Evolutionary conservation across 345 rosid genomes (phyloP).

Genomic region (Citrus hindsii): DNA sequence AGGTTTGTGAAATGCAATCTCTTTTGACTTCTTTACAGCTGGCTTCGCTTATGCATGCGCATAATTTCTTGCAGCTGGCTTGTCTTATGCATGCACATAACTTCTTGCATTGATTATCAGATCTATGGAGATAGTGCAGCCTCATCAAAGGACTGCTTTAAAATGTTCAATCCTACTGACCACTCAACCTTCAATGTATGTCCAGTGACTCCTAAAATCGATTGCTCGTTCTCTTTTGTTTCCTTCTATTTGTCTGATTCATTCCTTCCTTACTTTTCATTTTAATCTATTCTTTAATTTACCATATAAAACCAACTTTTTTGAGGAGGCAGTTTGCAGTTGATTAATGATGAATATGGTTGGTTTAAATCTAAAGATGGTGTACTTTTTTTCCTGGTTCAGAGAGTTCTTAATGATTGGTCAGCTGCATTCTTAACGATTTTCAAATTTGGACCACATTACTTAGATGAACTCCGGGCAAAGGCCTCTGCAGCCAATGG

Average conservation of each 20-base stretch:
- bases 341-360: not conserved
- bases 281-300: not conserved
- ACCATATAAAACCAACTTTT: not conserved
- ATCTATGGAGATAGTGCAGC: conserved; percentile 74
- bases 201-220: not conserved
- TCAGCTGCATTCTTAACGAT: conserved; percentile 75
- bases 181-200: conserved; percentile 70
- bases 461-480: conserved; percentile 33
- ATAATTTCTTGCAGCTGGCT: conserved; percentile 5
- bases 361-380: not conserved
- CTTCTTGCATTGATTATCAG: conserved; percentile 37
- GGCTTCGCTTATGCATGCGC: not conserved
- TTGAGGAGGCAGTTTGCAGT: not conserved
- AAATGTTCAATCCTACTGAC: conserved; percentile 91
- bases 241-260: not conserved
- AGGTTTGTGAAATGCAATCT: conserved; percentile 52
- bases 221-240: not conserved
- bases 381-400: conserved; percentile 17
- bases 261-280: not conserved
- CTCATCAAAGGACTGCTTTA: conserved; percentile 80
- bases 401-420: conserved; percentile 92
- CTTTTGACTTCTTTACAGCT: not conserved
- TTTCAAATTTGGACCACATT: conserved; percentile 56
- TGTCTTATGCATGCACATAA: not conserved
- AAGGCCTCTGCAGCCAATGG: conserved; percentile 29